phyloP scores from a whole-genome alignment of 768 basidiomycete genomes.

The Rhodocollybia butyracea region DNA sequence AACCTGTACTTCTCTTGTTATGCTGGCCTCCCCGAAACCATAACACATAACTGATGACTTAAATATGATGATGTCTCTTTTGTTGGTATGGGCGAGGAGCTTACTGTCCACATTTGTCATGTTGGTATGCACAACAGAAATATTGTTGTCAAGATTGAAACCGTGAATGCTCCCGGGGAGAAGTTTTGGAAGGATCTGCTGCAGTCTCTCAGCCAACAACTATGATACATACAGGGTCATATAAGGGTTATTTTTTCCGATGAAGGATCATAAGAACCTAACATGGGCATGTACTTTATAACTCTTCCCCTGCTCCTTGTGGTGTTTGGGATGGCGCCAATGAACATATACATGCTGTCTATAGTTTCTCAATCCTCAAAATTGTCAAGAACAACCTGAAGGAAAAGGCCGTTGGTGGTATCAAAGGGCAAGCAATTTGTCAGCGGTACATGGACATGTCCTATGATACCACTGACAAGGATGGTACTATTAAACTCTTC shows the following conservation, averaged over 20 bases:
- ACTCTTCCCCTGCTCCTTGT: conserved; percentile 86
- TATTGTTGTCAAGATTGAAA: conserved; percentile 87
- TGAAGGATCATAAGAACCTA: conserved; percentile 95
- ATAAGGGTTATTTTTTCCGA: conserved; percentile 99
- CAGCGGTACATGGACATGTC: conserved; percentile 99
- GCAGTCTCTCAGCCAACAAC: conserved; percentile 92
- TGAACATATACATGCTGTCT: conserved; percentile 86
- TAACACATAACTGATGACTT: conserved; percentile 68
- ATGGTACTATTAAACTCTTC: conserved; percentile 92
- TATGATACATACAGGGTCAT: too few relatives aligned
- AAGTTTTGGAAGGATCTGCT: conserved; percentile 89
- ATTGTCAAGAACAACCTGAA: conserved; percentile 99
- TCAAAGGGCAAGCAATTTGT: conserved; percentile 97
- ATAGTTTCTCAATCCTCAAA: conserved; percentile 98
- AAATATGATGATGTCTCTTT: conserved; percentile 88
- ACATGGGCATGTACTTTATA: conserved; percentile 99
- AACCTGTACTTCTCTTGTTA: conserved; percentile 98
- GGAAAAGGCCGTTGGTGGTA: conserved; percentile 96
- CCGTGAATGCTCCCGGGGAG: conserved; percentile 79
- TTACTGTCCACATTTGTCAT: conserved; percentile 85
- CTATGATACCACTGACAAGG: conserved; percentile 95
- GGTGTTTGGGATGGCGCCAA: conserved; percentile 98
- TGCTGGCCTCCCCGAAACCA: conserved; percentile 90
- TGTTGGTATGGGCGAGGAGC: conserved; percentile 92
- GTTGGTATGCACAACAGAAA: conserved; percentile 90